phyloP scores from a whole-genome alignment of 1,139 yeast species.

The Blastobotrys apis region DNA sequence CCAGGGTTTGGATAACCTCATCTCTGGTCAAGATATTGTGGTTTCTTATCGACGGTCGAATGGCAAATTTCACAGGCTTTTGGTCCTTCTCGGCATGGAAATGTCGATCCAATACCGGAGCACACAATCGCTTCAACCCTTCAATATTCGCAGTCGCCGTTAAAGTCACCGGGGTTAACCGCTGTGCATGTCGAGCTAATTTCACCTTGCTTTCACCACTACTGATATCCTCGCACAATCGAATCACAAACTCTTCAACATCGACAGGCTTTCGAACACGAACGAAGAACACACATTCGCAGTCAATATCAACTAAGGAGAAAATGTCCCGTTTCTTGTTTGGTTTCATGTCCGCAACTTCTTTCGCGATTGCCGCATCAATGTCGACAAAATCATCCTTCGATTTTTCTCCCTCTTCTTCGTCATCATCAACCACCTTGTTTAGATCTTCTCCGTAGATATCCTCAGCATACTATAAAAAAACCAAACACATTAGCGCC shows the following conservation, averaged over 20 bases:
- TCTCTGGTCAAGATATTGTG: slow-evolving; percentile 68
- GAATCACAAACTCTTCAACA: slow-evolving; percentile 66
- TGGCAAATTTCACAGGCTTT: slow-evolving; percentile 59
- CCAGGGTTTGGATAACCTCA: slow-evolving; percentile 66
- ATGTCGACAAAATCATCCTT: slow-evolving; percentile 46
- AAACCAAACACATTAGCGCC: neutral
- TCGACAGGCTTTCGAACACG: slow-evolving; percentile 73
- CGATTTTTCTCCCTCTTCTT: slow-evolving; percentile 32
- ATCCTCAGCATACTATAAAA: slow-evolving; percentile 28
- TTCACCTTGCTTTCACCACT: slow-evolving; percentile 2
- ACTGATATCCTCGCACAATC: slow-evolving; percentile 52
- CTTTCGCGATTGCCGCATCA: slow-evolving; percentile 72
- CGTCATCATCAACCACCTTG: slow-evolving; percentile 35
- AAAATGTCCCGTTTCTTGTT: slow-evolving; percentile 39
- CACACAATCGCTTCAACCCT: slow-evolving; percentile 58
- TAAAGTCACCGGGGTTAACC: slow-evolving; percentile 71
- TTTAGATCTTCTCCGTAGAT: slow-evolving; percentile 33
- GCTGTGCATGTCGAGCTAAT: slow-evolving; percentile 57
- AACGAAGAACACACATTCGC: slow-evolving; percentile 80
- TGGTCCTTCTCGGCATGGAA: slow-evolving; percentile 55
- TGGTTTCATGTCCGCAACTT: slow-evolving; percentile 55
- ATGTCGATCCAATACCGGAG: slow-evolving; percentile 57
- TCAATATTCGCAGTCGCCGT: slow-evolving; percentile 71
- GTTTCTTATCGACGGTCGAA: slow-evolving; percentile 73
- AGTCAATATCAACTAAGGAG: slow-evolving; percentile 63